Evolutionary conservation across 2,329 filamentous ascomycete genomes (phyloP).

Genomic region (Tolypocladium paradoxum): DNA sequence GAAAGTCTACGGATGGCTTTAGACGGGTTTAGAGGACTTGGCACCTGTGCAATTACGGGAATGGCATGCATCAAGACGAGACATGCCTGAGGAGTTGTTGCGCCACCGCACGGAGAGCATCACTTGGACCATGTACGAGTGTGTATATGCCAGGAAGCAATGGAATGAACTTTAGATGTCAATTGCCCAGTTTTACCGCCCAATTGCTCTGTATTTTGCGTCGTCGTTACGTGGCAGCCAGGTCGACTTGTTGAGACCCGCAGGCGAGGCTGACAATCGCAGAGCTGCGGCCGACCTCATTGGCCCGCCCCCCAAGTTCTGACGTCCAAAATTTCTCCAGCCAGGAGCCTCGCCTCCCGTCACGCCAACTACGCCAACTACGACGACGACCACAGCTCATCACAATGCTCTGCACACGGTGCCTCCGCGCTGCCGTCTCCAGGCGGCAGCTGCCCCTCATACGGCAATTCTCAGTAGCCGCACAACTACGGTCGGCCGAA

Average conservation of each 20-base stretch:
- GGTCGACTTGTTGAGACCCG: background rate
- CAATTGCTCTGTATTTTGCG: background rate
- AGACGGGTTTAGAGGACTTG: background rate
- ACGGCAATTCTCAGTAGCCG: conserved; percentile 30
- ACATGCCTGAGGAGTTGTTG: background rate
- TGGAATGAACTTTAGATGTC: conserved; percentile 11
- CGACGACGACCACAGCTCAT: conserved; percentile 5
- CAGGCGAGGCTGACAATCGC: conserved; percentile 17
- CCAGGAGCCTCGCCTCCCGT: conserved; percentile 2
- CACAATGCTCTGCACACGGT: conserved; percentile 34
- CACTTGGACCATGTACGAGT: conserved; percentile 18
- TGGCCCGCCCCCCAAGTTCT: conserved; percentile 7
- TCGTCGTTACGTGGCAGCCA: background rate
- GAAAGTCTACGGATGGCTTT: background rate
- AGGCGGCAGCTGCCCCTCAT: conserved; percentile 18
- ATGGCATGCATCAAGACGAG: background rate
- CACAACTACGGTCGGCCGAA: conserved; percentile 24
- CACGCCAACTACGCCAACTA: conserved; percentile 1
- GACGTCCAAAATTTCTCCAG: conserved; percentile 4
- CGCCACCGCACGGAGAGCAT: conserved; percentile 7
- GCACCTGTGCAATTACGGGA: background rate
- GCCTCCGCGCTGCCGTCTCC: conserved; percentile 33
- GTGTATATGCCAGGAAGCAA: conserved; percentile 22
- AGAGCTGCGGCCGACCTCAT: conserved; percentile 10
- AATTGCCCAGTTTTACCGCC: background rate